phyloP scores from a whole-genome alignment of 805 yeast species.

The Komagataella ulmi region DNA sequence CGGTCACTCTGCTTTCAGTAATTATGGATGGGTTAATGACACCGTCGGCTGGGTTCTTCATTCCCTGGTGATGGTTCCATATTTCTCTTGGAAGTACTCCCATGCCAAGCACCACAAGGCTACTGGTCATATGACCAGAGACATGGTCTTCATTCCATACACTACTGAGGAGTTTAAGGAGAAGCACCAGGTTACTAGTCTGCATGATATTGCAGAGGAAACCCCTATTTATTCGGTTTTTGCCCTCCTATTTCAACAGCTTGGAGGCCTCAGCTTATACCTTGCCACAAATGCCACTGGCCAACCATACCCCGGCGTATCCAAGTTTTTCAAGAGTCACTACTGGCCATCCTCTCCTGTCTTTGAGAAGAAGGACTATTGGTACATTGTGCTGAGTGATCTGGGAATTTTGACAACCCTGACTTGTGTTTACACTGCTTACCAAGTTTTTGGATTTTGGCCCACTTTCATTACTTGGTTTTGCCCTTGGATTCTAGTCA shows the following conservation, averaged over 20 bases:
- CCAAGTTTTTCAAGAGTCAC: constrained; percentile 31
- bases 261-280: constrained; percentile 40
- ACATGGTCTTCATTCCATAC: constrained; percentile 46
- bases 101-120: constrained; percentile 54
- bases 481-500: constrained; percentile 44
- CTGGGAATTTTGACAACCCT: constrained; percentile 35
- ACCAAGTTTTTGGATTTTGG: constrained; percentile 31
- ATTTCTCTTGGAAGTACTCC: constrained; percentile 48
- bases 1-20: constrained; percentile 52
- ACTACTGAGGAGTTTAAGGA: constrained; percentile 32
- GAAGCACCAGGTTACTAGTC: constrained; percentile 16
- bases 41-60: constrained; percentile 48
- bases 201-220: constrained; percentile 38
- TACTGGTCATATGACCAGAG: constrained; percentile 46
- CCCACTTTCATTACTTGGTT: constrained; percentile 42
- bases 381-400: constrained; percentile 43
- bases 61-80: constrained; percentile 43
- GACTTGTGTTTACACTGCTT: constrained; percentile 38
- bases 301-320: constrained; percentile 30
- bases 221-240: constrained; percentile 35
- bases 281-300: constrained; percentile 44
- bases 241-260: constrained; percentile 35
- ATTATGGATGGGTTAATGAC: constrained; percentile 38
- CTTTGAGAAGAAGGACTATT: constrained; percentile 38
- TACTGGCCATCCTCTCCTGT: constrained; percentile 42